Evolutionary conservation across 352 stramenopile species (phyloP), one percentile per base, ranked within the genome.

Genomic region (Pythium scleroteichum): DNA sequence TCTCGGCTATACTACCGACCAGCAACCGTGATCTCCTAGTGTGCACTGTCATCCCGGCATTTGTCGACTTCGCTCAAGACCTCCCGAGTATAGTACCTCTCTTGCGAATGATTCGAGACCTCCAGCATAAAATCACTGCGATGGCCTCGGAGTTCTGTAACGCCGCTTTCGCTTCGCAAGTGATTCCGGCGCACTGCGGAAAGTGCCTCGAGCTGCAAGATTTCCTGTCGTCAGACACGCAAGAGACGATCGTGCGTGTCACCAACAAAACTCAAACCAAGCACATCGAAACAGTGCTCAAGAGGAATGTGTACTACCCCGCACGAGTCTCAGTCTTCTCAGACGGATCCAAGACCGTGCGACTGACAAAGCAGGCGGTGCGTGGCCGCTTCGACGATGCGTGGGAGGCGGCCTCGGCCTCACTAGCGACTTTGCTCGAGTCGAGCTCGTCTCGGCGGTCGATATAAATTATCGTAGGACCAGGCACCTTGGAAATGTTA

Each of bases 281-380:
- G 10, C 46, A 52, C 27, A 23, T 52, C 46, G 22, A 27, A 23
- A 32, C 46, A 3, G 46, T 52, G 46, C 12, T 52, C 26, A 39
- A 39, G 20, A 29, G 20, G 12, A 33, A n/a, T 14, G 6, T 51
- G 6, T 7, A 3, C 10, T 24, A 4, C 26, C n/a, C 14, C 22
- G 24, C 46, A 17, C 24, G 35, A 3, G 12, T 50, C 20, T 35
- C 17, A 17, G 20, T 14, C 19, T 3, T 19, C 5, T 20, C 14
- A 16, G 7, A 20, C 10, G n/a, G 14, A 4, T 19, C 22, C 19
- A 27, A 49, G 42, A 32, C 20, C 22, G 42, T 16, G 10, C 19
- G 20, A 29, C 6, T 45, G 9, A 19, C 39, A 10, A 45, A 45
- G 16, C 16, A 6, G 33, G 8, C 33, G 33, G 33, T 39, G 8